Evolutionary conservation across 768 basidiomycete species (phyloP), one percentile per base, ranked within the genome.

Genomic region (Phylloporus rhodoxanthus): DNA sequence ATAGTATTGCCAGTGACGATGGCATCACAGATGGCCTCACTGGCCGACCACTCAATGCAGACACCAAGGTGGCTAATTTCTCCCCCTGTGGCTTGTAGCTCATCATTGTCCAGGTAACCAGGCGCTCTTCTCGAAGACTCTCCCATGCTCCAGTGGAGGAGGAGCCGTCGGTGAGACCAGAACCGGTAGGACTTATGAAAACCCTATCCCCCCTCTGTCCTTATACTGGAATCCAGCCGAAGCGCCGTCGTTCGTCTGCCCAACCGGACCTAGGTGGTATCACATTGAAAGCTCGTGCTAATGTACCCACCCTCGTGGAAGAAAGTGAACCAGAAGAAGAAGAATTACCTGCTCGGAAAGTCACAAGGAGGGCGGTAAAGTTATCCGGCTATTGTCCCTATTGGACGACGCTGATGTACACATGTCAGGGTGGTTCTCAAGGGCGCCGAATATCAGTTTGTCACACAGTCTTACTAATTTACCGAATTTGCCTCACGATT

Each of bases 11-110:
- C 5, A 91, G 87, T 59, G 85, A 87, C 52, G 83, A 88, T 48
- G 90, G 89, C 5, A 91, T 92, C 45, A 80, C 72, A 33, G 87
- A 92, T 64, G 90, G 90, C 19, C 54, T 82, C n/a, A 91, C 90
- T 7, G 90, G 90, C n/a, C 67, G 76, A 62, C 83, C 77, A 30
- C 66, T 91, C 51, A 72, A 67, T 57, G 74, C 70, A 39, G 70
- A 66, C 43, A 59, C 64, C 42, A 77, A 75, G 72, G 82, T 81
- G 43, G 64, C 56, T 2, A 30, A 46, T 41, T 43, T 41, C 42
- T 43, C 11, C 26, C 53, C 51, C 40, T 43, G 45, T 49, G 43
- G 36, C 15, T 28, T 28, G 34, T 53, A 17, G 33, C 53, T 57
- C 44, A 51, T 46, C 36, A 28, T 49, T 30, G 17, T 48, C 37